Evolutionary conservation across 2,329 filamentous ascomycete genomes (phyloP).

Genomic region (Fusarium oligoseptatum): DNA sequence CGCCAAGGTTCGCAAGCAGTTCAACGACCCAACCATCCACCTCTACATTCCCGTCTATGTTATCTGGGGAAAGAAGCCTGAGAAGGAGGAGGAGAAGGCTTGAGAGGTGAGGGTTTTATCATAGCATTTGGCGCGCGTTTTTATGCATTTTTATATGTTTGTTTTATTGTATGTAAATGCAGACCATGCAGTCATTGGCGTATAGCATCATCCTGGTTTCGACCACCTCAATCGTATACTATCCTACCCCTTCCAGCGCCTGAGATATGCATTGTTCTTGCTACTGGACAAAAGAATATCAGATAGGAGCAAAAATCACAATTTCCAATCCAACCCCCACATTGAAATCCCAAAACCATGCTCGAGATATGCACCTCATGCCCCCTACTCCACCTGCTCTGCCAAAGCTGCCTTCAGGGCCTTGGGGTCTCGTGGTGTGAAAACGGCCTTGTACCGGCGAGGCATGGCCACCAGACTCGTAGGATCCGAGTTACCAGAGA

Average conservation of each 20-base stretch:
- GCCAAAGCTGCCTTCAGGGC: constrained; percentile 34
- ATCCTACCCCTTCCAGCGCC: background rate
- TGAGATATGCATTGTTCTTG: background rate
- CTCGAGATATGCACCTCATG: background rate
- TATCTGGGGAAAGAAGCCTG: constrained; percentile 17
- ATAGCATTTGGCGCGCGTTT: background rate
- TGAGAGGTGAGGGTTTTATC: background rate
- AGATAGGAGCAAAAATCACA: background rate
- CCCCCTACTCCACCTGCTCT: background rate
- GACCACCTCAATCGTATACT: background rate
- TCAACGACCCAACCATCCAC: constrained; percentile 28
- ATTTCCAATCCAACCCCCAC: background rate
- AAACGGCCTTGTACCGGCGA: constrained; percentile 67
- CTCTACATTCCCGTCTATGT: constrained; percentile 19
- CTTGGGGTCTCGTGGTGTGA: constrained; percentile 62
- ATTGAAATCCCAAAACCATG: background rate
- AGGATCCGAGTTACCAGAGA: constrained; percentile 71
- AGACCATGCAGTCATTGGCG: background rate
- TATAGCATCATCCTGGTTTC: background rate
- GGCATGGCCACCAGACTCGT: constrained; percentile 74
- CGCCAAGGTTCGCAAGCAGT: constrained; percentile 28
- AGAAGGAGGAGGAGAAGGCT: background rate
- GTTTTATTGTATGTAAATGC: background rate
- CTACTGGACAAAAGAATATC: background rate
- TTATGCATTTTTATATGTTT: background rate